phyloP scores from a whole-genome alignment of 2,329 filamentous ascomycete species.

The Aspergillus fumigatus region DNA sequence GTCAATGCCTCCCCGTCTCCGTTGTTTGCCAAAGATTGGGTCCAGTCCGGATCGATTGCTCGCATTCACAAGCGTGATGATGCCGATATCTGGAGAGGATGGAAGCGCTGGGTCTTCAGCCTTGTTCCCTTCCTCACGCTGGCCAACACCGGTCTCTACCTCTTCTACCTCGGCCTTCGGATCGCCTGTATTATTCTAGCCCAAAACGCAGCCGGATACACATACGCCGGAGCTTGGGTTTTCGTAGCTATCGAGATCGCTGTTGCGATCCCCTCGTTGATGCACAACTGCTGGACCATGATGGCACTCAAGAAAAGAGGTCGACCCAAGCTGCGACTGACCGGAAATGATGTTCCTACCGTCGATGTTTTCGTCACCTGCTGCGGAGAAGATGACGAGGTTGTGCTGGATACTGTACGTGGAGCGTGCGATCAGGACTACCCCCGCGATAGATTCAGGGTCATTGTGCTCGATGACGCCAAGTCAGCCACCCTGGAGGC shows the following conservation, averaged over 20 bases:
- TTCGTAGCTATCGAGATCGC: constrained; percentile 54
- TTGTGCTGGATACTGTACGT: constrained; percentile 40
- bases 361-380: constrained; percentile 44
- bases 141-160: constrained; percentile 32
- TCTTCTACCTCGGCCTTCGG: constrained; percentile 48
- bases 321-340: constrained; percentile 50
- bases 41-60: constrained; percentile 34
- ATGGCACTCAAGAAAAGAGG: constrained; percentile 52
- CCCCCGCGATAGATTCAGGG: constrained; percentile 32
- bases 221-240: constrained; percentile 52
- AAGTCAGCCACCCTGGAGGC: constrained; percentile 30
- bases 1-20: constrained; percentile 27
- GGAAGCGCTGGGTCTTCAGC: constrained; percentile 33
- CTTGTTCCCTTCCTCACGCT: constrained; percentile 33
- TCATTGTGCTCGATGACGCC: constrained; percentile 41
- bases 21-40: constrained; percentile 33
- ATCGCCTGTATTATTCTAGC: constrained; percentile 52
- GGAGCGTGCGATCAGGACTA: constrained; percentile 39
- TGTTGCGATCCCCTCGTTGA: constrained; percentile 51
- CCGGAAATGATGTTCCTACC: constrained; percentile 30
- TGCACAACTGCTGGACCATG: constrained; percentile 58
- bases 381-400: constrained; percentile 41
- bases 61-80: constrained; percentile 35
- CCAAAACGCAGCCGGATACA: constrained; percentile 38
- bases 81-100: constrained; percentile 33